A percentile compares a stretch with the other conserved stretches of the same genome.
Conservation (phyloP, 179 eudicot genomes). For the Vitellaria paradoxa region DNA sequence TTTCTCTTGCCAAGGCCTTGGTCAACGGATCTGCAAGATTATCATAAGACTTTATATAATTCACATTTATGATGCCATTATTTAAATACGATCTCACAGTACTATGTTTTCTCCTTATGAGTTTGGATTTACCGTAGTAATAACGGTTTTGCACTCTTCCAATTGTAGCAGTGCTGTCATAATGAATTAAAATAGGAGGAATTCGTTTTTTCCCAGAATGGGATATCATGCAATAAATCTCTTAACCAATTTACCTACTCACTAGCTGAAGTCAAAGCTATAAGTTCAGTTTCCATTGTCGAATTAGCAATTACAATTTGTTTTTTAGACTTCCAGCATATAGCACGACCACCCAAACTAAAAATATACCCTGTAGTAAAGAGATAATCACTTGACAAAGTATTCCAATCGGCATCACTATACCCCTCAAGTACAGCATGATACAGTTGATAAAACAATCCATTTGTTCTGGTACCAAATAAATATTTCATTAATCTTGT, state of each 20-base stretch:
- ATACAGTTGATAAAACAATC: no score
- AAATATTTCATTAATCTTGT: not conserved
- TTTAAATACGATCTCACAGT: conserved; percentile 8
- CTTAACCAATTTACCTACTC: not conserved
- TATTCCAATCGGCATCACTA: not conserved
- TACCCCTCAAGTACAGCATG: no score
- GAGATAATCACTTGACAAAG: not conserved
- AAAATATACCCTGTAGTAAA: not conserved
- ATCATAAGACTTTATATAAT: not conserved
- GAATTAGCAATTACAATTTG: not conserved
- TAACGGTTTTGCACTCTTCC: not conserved
- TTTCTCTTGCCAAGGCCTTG: not conserved
- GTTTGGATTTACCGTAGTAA: not conserved
- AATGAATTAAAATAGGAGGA: not conserved
- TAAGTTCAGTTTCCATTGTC: not conserved
- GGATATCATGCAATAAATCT: not conserved
- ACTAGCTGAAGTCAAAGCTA: not conserved
- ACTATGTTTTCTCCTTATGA: not conserved
- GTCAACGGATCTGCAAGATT: not conserved
- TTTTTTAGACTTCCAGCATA: not conserved
- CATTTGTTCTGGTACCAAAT: no score
- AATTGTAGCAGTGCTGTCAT: not conserved
- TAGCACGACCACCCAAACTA: not conserved
- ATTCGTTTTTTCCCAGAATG: not conserved
- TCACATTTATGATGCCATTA: not conserved